A percentile compares a stretch with the other conserved stretches of the same genome.
Conservation (phyloP, 2,329 filamentous ascomycete species). For the Xylariaceae sp. region DNA sequence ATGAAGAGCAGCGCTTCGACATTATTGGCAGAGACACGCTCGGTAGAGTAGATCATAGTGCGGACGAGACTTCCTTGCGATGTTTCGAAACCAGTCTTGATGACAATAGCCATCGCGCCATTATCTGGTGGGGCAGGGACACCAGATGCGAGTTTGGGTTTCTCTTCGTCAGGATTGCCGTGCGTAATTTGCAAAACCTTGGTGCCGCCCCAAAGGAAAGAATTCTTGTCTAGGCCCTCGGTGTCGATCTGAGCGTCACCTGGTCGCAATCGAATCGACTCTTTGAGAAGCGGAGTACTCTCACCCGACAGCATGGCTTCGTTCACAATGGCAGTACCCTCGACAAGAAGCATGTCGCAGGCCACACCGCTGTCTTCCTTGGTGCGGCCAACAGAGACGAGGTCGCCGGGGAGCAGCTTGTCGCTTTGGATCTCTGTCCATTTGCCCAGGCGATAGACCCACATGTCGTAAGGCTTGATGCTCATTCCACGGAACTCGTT, state of each 20-base stretch:
- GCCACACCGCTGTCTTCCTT: slow-evolving; percentile 97
- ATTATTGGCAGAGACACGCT: slow-evolving; percentile 98
- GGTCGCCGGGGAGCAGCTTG: slow-evolving; percentile 85
- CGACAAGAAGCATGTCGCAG: slow-evolving; percentile 92
- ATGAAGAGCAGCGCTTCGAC: slow-evolving; percentile 96
- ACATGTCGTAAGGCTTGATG: slow-evolving; percentile 96
- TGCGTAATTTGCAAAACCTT: slow-evolving; percentile 96
- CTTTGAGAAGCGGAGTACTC: slow-evolving; percentile 93
- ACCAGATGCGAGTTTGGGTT: slow-evolving; percentile 67
- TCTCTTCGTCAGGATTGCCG: slow-evolving; percentile 71
- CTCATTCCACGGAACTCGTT: slow-evolving; percentile 98
- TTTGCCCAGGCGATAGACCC: slow-evolving; percentile 80
- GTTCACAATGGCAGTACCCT: slow-evolving; percentile 96
- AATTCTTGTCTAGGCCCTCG: slow-evolving; percentile 92
- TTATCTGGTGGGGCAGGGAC: slow-evolving; percentile 85
- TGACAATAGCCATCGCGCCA: slow-evolving; percentile 87
- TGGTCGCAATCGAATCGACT: slow-evolving; percentile 88
- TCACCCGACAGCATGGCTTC: slow-evolving; percentile 99
- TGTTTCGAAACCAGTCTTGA: slow-evolving; percentile 98
- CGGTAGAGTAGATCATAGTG: slow-evolving; percentile 99
- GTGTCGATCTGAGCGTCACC: slow-evolving; percentile 75
- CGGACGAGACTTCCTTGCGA: slow-evolving; percentile 96
- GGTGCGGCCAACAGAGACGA: slow-evolving; percentile 86
- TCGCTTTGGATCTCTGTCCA: slow-evolving; percentile 90
- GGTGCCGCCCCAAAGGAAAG: slow-evolving; percentile 94